Percentiles rank a stretch among this genome's conserved stretches.
Conservation (phyloP, 139 green algal species). For the Picochlorum sp. region DNA sequence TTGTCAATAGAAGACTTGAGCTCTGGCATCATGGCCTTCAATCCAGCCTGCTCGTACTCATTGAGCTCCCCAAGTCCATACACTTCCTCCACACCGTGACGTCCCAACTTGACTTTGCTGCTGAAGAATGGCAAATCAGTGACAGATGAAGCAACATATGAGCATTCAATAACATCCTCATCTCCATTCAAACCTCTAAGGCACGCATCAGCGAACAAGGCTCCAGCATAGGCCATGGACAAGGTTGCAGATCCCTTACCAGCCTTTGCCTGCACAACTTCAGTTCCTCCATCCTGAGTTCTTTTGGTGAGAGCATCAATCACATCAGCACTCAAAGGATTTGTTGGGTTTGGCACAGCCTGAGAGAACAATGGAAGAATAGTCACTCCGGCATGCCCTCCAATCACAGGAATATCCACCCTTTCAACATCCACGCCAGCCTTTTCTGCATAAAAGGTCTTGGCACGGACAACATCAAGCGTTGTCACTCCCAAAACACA, state of each 20-base stretch:
- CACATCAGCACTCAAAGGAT: conserved; percentile 58
- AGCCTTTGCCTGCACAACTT: conserved; percentile 93
- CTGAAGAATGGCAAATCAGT: conserved; percentile 87
- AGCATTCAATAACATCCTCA: conserved; percentile 59
- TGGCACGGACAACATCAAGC: conserved; percentile 67
- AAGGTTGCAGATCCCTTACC: conserved; percentile 80
- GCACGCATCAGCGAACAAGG: conserved; percentile 87
- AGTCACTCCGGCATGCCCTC: conserved; percentile 94
- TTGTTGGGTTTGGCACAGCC: conserved; percentile 40
- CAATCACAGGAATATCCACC: conserved; percentile 94
- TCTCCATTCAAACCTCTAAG: conserved; percentile 89
- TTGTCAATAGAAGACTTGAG: conserved; percentile 80
- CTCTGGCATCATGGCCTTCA: conserved; percentile 74
- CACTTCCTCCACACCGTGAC: conserved; percentile 71
- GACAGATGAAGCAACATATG: conserved; percentile 80
- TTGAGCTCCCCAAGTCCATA: conserved; percentile 70
- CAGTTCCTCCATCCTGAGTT: conserved; percentile 97
- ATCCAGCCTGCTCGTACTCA: conserved; percentile 77
- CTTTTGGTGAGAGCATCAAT: conserved; percentile 90
- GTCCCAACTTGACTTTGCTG: conserved; percentile 79
- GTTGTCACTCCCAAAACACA: conserved; percentile 79
- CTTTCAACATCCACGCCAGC: conserved; percentile 56
- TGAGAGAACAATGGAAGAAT: conserved; percentile 98
- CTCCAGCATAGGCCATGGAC: conserved; percentile 96
- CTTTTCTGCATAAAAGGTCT: conserved; percentile 89